Evolutionary conservation across 345 rosid genomes (phyloP), one percentile per base, ranked within the genome.

Genomic region (Raphanus sativus): DNA sequence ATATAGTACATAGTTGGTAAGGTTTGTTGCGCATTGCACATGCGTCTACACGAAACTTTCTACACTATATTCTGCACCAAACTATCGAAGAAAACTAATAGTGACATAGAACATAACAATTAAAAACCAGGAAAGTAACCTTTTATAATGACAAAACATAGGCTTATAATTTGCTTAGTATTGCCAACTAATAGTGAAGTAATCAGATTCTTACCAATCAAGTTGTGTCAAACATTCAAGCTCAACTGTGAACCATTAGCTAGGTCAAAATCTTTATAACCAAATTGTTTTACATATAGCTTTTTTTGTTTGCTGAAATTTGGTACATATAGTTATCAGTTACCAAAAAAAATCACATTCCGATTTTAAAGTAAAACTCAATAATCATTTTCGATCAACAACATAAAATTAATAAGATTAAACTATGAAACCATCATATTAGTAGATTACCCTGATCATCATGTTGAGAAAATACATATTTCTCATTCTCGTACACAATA

Each of bases 21-120:
- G 40, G 65, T 55, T 64, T 75, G 24, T 15, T 55, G 29, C 30
- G 36, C 42, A 74, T 56, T 55, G 65, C 65, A 74, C 71, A 73
- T 61, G 65, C 8, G 45, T 38, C 45, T 38, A 38, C 45, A 21
- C 45, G 45, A 38, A 38, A 38, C 45, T 38, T 38, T 38, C 45
- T 9, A 38, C 9, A 36, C 40, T n/a, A 50, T 50, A n/a, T 21
- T n/a, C 40, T 36, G 40, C 40, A 36, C 40, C 40, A 32, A 32
- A 34, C 10, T 34, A 34, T 34, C 40, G 8, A 50, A 50, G 56
- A 50, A 50, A 50, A 50, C 17, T 32, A 32, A 32, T 32, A 50
- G 56, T 50, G 56, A 50, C 56, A 50, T 48, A n/a, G 5, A 50
- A n/a, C 56, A 50, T n/a, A 15, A 50, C 56, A 50, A 50, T n/a